A percentile compares a stretch with the other conserved stretches of the same genome.
Evolutionary conservation across 257 asterid species (phyloP).

Genomic region (Mentha longifolia): DNA sequence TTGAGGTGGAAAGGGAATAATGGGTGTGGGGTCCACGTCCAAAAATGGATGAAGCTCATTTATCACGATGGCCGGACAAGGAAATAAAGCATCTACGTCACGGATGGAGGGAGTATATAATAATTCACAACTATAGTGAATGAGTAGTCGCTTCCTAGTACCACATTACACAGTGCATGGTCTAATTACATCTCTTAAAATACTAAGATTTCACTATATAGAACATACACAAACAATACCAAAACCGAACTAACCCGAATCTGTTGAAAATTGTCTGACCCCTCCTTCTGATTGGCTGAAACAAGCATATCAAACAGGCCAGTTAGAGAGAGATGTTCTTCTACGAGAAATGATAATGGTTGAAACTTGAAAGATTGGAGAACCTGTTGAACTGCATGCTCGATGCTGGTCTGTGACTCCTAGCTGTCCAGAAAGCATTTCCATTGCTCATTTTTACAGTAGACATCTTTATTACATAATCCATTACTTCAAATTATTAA

Average conservation of each 20-base stretch:
- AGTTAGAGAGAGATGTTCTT: constrained; percentile 18
- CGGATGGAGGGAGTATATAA: not conserved
- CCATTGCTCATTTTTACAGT: constrained; percentile 41
- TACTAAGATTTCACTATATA: constrained; percentile 17
- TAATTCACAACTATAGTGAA: constrained; percentile 14
- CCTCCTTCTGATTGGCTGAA: constrained; percentile 51
- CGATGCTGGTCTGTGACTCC: constrained; percentile 42
- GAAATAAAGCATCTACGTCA: too few relatives aligned
- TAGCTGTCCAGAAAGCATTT: constrained; percentile 50
- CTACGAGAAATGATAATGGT: constrained; percentile 5
- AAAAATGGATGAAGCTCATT: too few relatives aligned
- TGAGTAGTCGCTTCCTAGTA: too few relatives aligned
- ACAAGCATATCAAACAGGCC: constrained; percentile 32
- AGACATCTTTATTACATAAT: constrained; percentile 52
- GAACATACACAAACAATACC: not conserved
- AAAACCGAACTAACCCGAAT: constrained; percentile 63
- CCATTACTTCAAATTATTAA: constrained; percentile 30
- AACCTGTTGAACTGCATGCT: constrained; percentile 55
- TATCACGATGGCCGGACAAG: too few relatives aligned
- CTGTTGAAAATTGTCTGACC: constrained; percentile 60
- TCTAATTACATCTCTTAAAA: constrained; percentile 15
- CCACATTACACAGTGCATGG: not conserved
- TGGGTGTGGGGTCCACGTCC: too few relatives aligned
- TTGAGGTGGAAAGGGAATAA: too few relatives aligned
- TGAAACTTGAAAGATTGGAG: constrained; percentile 42